Conservation (phyloP, 768 basidiomycete genomes). For the Phaeotremella skinneri region DNA sequence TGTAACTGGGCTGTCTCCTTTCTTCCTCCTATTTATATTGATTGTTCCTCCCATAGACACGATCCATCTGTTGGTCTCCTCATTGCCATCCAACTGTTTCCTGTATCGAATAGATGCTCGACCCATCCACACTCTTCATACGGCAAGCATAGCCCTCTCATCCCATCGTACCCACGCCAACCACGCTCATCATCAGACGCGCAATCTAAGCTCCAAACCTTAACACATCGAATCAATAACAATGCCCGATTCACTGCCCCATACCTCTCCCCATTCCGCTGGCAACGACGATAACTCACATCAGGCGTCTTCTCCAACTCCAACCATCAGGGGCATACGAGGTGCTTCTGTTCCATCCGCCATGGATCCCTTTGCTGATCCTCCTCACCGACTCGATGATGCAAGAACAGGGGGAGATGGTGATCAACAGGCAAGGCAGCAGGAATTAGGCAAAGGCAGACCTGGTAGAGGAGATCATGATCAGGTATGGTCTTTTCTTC, state of each 20-base stretch:
- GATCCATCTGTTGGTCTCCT: no score
- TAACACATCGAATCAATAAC: background rate
- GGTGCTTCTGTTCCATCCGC: background rate
- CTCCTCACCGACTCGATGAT: background rate
- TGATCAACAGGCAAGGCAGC: slow-evolving; percentile 7
- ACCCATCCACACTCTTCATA: no score
- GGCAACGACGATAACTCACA: background rate
- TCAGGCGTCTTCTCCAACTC: slow-evolving; percentile 28
- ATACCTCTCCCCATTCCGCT: background rate
- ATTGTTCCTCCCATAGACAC: no score
- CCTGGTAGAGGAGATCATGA: slow-evolving; percentile 1
- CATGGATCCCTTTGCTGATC: slow-evolving; percentile 1
- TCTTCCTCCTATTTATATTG: no score
- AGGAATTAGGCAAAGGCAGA: slow-evolving; percentile 23
- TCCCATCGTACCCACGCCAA: no score
- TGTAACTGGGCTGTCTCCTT: no score
- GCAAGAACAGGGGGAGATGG: background rate
- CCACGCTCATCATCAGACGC: no score
- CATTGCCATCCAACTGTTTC: no score
- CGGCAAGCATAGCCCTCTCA: no score
- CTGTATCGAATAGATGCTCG: no score
- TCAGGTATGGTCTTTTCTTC: background rate
- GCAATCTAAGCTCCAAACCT: background rate
- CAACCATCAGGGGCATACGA: slow-evolving; percentile 19
- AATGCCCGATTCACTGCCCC: background rate